These are phyloP conservation scores for Centrapalus pauciflorus DNA, from an alignment of 129 eudicot genomes.

Conservation along the genomic window DNA sequence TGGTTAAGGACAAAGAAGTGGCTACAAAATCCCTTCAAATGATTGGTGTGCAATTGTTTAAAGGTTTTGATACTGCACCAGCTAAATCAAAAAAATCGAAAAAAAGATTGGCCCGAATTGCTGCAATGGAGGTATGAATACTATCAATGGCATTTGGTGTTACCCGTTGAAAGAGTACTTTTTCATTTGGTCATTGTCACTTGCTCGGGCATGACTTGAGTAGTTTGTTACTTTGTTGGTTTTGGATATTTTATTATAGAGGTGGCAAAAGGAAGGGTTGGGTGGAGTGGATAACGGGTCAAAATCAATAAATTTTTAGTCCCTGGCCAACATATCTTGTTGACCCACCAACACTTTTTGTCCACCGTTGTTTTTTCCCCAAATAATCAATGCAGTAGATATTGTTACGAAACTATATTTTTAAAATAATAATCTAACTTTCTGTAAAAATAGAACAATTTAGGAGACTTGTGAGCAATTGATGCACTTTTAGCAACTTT, in stretches of 20 bases:
- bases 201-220: no score
- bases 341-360: no score
- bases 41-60: conserved; percentile 91
- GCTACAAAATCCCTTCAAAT: conserved; percentile 81
- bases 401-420: no score
- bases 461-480: no score
- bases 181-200: background rate
- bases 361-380: no score
- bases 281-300: background rate
- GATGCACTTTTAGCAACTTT: background rate
- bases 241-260: background rate
- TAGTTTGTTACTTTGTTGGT: background rate
- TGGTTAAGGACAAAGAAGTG: conserved; percentile 71
- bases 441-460: no score
- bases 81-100: conserved; percentile 57
- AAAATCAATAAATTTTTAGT: no score
- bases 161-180: background rate
- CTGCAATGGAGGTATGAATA: conserved; percentile 59
- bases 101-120: conserved; percentile 46
- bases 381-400: no score
- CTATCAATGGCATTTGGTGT: background rate
- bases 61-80: conserved; percentile 51
- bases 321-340: no score
- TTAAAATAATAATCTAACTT: no score
- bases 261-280: background rate